Percentiles rank a stretch among this genome's conserved stretches.
Conservation (phyloP, 495 filamentous ascomycete genomes). For the Pyrenopolyporus hunteri region DNA sequence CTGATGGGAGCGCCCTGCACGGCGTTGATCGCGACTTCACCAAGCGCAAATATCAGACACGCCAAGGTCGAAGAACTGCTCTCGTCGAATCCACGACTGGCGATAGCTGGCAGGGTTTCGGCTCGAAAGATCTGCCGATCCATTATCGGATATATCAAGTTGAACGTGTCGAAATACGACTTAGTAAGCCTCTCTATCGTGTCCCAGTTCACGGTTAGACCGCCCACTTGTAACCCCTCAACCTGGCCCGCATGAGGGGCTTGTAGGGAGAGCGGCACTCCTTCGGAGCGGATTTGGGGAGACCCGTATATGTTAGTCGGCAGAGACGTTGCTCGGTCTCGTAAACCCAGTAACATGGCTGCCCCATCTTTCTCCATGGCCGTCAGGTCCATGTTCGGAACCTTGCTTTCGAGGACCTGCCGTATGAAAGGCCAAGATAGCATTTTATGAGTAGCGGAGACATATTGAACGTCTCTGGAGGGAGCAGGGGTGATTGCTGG, state of each 20-base stretch:
- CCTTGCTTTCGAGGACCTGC: conserved; percentile 49
- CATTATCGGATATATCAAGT: conserved; percentile 61
- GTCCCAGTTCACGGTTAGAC: conserved; percentile 49
- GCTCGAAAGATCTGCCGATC: conserved; percentile 58
- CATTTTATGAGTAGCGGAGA: conserved; percentile 63
- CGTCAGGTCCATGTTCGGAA: conserved; percentile 42
- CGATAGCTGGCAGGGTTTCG: conserved; percentile 51
- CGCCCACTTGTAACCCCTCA: conserved; percentile 35
- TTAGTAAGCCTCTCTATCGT: conserved; percentile 56
- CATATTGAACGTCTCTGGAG: conserved; percentile 46
- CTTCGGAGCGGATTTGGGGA: conserved; percentile 14
- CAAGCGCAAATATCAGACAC: conserved; percentile 63
- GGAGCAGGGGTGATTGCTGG: conserved; percentile 19
- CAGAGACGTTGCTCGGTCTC: conserved; percentile 45
- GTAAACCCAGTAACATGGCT: conserved; percentile 51
- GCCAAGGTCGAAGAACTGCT: conserved; percentile 56
- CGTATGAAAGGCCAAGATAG: conserved; percentile 63
- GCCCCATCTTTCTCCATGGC: conserved; percentile 53
- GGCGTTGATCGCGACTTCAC: conserved; percentile 59
- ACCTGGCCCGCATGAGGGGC: conserved; percentile 21
- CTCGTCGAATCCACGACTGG: conserved; percentile 57
- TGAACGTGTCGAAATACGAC: conserved; percentile 62
- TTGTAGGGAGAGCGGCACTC: conserved; percentile 26
- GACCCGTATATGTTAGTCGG: conserved; percentile 35
- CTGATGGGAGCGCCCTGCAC: conserved; percentile 52